Evolutionary conservation across 2,329 filamentous ascomycete genomes (phyloP).

Genomic region (Xylaria sp.): DNA sequence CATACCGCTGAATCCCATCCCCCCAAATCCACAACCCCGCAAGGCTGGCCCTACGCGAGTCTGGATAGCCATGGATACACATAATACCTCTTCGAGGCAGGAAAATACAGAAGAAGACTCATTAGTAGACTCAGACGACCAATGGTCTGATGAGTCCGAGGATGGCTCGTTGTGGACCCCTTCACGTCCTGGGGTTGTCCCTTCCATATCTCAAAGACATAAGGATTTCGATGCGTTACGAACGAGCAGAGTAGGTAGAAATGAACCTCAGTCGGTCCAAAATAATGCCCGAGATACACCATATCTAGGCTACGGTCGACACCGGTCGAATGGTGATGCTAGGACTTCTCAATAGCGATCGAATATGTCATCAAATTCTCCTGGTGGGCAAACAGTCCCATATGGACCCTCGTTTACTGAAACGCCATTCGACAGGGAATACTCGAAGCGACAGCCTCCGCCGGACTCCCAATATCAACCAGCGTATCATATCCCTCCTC

Average conservation of each 20-base stretch:
- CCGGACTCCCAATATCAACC: not conserved
- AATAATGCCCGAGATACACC: not conserved
- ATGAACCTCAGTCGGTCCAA: not conserved
- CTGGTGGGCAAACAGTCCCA: constrained; percentile 5
- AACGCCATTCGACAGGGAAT: not conserved
- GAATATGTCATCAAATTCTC: not conserved
- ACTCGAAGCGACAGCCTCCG: no score
- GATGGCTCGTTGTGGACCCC: not conserved
- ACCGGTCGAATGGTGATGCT: not conserved
- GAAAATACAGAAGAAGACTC: not conserved
- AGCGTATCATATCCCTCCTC: not conserved
- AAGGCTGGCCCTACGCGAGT: not conserved
- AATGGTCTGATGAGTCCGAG: constrained; percentile 5
- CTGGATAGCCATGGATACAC: not conserved
- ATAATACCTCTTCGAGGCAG: not conserved
- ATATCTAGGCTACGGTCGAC: not conserved
- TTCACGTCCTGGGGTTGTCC: not conserved
- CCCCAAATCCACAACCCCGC: not conserved
- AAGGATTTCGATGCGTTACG: not conserved
- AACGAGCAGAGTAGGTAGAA: not conserved
- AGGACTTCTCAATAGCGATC: not conserved
- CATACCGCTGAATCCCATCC: no score
- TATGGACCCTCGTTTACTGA: not conserved
- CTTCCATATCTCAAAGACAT: not conserved
- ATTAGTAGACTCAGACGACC: no score